Conservation (phyloP, 2,329 filamentous ascomycete genomes). For the Claviceps sorghi region DNA sequence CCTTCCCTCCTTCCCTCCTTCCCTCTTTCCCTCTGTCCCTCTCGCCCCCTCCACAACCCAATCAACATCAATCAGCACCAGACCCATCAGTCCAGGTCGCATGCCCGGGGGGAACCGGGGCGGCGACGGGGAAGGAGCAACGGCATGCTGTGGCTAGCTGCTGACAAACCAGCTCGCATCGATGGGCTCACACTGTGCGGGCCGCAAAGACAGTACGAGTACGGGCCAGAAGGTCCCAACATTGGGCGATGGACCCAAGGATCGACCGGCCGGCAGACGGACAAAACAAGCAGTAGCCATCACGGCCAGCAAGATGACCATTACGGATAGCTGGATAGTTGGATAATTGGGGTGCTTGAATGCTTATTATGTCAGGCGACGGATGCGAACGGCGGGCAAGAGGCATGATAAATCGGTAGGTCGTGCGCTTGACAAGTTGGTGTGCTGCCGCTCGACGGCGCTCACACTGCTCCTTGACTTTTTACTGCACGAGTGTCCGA, state of each 20-base stretch:
- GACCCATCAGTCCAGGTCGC: background rate
- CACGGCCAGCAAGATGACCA: background rate
- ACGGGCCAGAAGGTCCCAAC: constrained; percentile 1
- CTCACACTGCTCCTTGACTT: background rate
- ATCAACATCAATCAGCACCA: too few relatives aligned
- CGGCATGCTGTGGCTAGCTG: constrained; percentile 1
- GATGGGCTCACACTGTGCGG: constrained; percentile 3
- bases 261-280: background rate
- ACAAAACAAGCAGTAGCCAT: background rate
- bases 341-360: background rate
- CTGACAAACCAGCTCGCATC: background rate
- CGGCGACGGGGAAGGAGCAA: constrained; percentile 2
- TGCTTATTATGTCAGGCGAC: background rate
- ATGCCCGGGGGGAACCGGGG: background rate
- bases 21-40: too few relatives aligned
- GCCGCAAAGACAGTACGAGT: background rate
- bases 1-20: background rate
- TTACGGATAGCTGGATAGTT: background rate
- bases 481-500: background rate
- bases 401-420: background rate
- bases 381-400: background rate
- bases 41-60: too few relatives aligned
- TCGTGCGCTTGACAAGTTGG: background rate
- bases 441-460: background rate
- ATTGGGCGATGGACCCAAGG: constrained; percentile 2